Percentiles rank a stretch among this genome's conserved stretches.
Conservation (phyloP, 768 basidiomycete species). For the Coprinopsis strossmayeri region DNA sequence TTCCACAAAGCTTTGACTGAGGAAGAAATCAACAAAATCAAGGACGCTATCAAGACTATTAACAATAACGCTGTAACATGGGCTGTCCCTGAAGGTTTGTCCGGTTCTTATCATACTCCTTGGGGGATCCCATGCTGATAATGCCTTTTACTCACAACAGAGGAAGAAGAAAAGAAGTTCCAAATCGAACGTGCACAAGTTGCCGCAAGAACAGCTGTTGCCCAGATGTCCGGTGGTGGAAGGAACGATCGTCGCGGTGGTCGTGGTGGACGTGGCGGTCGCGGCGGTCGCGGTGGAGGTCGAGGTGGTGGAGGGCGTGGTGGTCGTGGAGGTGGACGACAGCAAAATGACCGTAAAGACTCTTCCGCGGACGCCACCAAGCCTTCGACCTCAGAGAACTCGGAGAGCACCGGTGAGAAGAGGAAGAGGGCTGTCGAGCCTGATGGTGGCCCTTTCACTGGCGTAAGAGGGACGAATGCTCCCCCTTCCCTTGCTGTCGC, state of each 20-base stretch:
- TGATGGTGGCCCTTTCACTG: conserved; percentile 67
- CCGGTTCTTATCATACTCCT: not conserved
- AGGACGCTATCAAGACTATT: conserved; percentile 57
- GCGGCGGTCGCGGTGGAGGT: conserved; percentile 35
- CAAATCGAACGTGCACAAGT: conserved; percentile 68
- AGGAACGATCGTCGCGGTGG: conserved; percentile 27
- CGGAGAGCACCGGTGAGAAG: conserved; percentile 57
- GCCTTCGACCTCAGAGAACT: too few relatives aligned
- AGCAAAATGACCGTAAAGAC: conserved; percentile 30
- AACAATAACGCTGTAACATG: conserved; percentile 61
- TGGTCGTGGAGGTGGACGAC: conserved; percentile 32
- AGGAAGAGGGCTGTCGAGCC: conserved; percentile 73
- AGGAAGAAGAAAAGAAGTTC: conserved; percentile 67
- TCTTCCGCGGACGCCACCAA: too few relatives aligned
- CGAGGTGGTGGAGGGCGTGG: conserved; percentile 44
- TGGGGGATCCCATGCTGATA: too few relatives aligned
- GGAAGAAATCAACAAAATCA: conserved; percentile 66
- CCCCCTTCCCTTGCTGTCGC: conserved; percentile 36
- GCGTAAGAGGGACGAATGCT: conserved; percentile 55
- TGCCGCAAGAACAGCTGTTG: conserved; percentile 50
- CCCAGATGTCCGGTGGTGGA: conserved; percentile 20
- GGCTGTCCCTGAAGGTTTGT: conserved; percentile 53
- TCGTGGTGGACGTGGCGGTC: conserved; percentile 33
- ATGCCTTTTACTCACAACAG: too few relatives aligned
- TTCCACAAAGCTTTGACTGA: conserved; percentile 64